These are phyloP conservation scores for Paraglomus occultum DNA, from an alignment of 192 early-diverging fungal genomes.

Conservation along the genomic window DNA sequence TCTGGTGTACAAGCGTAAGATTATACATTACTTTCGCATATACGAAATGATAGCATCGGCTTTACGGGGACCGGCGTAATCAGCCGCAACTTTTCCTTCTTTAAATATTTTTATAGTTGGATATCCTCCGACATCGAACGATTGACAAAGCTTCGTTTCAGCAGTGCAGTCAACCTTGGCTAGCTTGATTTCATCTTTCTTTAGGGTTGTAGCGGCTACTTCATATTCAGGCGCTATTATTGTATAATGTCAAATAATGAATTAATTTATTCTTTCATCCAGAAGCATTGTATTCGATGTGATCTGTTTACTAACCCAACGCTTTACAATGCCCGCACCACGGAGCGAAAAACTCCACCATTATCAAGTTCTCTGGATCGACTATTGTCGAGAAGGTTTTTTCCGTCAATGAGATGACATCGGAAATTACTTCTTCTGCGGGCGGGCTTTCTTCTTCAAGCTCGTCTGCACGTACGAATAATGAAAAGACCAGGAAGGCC, in stretches of 20 bases:
- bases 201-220: constrained; percentile 82
- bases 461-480: too few relatives aligned
- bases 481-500: too few relatives aligned
- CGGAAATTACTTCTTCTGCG: constrained; percentile 36
- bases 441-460: too few relatives aligned
- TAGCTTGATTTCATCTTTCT: constrained; percentile 67
- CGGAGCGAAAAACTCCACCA: constrained; percentile 96
- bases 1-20: not conserved
- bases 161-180: constrained; percentile 98
- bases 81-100: constrained; percentile 57
- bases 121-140: constrained; percentile 84
- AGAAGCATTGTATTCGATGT: constrained; percentile 7
- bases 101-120: constrained; percentile 91
- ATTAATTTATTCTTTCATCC: constrained; percentile 3
- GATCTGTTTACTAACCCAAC: constrained; percentile 46
- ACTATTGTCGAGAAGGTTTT: constrained; percentile 64
- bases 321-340: constrained; percentile 99
- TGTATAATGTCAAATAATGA: not conserved
- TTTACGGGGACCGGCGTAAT: constrained; percentile 89
- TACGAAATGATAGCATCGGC: constrained; percentile 83
- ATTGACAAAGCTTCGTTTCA: constrained; percentile 78
- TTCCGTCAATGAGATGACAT: constrained; percentile 56
- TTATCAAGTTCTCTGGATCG: constrained; percentile 63
- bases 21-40: constrained; percentile 79
- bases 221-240: constrained; percentile 91